Conservation (phyloP, 1,284 basidiomycete genomes). For the Fistulinella staudtii region DNA sequence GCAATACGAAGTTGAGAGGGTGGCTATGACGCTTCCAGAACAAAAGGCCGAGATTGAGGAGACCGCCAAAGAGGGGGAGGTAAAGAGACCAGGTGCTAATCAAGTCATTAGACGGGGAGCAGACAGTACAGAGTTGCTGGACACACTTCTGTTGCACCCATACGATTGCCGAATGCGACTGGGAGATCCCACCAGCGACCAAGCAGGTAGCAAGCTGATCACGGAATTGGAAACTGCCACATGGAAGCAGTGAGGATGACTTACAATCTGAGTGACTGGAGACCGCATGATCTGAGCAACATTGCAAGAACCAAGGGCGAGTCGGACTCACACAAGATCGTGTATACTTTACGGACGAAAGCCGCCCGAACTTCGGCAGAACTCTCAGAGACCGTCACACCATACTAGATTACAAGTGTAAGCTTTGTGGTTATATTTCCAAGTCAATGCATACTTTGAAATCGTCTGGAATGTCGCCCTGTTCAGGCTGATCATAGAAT, state of each 20-base stretch:
- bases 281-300: slow-evolving; percentile 5
- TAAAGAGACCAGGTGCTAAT: slow-evolving; percentile 70
- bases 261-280: slow-evolving; percentile 68
- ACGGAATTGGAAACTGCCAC: slow-evolving; percentile 8
- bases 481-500: slow-evolving; percentile 66
- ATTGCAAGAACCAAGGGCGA: background rate
- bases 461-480: slow-evolving; percentile 73
- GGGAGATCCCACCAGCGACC: slow-evolving; percentile 64
- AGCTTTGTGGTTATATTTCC: slow-evolving; percentile 2
- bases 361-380: slow-evolving; percentile 66
- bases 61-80: slow-evolving; percentile 67
- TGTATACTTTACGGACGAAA: slow-evolving; percentile 79
- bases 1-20: slow-evolving; percentile 75
- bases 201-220: slow-evolving; percentile 63
- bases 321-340: slow-evolving; percentile 65
- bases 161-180: slow-evolving; percentile 47
- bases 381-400: slow-evolving; percentile 71
- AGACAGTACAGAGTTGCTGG: background rate
- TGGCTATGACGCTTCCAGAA: slow-evolving; percentile 88
- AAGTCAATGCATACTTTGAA: slow-evolving; percentile 59
- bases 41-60: slow-evolving; percentile 71
- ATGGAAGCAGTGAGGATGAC: slow-evolving; percentile 10
- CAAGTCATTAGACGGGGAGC: slow-evolving; percentile 3
- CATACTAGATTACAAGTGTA: slow-evolving; percentile 50
- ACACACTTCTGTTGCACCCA: slow-evolving; percentile 73